Conservation (phyloP, 768 basidiomycete genomes). For the Pisolithus orientalis region DNA sequence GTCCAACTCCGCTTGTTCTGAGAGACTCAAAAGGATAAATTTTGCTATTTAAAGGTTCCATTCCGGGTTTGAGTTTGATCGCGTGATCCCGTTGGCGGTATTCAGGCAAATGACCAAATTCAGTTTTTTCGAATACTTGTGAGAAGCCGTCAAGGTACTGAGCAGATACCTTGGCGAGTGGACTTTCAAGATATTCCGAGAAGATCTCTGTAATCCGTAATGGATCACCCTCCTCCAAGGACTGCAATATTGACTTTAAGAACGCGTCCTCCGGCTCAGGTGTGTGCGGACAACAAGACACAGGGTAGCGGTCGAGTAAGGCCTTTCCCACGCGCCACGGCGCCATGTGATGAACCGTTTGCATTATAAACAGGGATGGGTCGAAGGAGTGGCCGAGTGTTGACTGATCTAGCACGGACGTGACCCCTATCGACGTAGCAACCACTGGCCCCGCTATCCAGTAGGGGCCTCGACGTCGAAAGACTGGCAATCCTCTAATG, state of each 20-base stretch:
- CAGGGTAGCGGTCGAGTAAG: neutral
- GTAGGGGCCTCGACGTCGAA: too few species aligned
- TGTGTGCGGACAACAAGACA: too few species aligned
- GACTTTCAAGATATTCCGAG: too few species aligned
- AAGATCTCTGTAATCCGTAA: neutral
- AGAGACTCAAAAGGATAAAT: too few species aligned
- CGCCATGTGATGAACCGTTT: conserved; percentile 1
- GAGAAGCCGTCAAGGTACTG: conserved; percentile 8
- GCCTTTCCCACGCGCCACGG: neutral
- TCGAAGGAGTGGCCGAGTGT: too few species aligned
- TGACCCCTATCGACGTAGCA: conserved; percentile 14
- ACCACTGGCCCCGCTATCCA: conserved; percentile 5
- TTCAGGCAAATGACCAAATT: conserved; percentile 16
- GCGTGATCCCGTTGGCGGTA: too few species aligned
- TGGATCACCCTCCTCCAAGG: neutral
- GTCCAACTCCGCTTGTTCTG: too few species aligned
- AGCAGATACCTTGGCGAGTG: neutral
- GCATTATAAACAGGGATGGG: conserved; percentile 11
- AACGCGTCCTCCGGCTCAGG: too few species aligned
- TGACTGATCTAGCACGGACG: neutral
- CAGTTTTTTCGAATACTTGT: conserved; percentile 11
- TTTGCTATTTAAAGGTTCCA: too few species aligned
- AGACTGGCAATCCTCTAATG: too few species aligned
- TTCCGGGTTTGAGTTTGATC: too few species aligned
- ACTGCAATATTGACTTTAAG: neutral